Conservation (phyloP, 306 rosid genomes). For the Cajanus cajan region DNA sequence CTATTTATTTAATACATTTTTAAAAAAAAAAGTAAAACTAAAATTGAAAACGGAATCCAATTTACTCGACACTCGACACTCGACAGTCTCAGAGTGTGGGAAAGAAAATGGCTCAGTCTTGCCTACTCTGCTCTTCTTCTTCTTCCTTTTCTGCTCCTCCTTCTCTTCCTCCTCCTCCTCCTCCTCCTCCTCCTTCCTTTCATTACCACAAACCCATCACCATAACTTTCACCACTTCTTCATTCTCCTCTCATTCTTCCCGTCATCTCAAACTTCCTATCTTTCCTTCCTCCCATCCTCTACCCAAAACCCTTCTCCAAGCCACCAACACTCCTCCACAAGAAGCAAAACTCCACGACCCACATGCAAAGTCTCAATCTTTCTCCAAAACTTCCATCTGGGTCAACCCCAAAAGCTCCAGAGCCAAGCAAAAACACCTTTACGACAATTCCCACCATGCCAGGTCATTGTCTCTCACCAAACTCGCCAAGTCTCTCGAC, state of each 20-base stretch:
- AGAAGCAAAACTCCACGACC: constrained; percentile 14
- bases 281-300: constrained; percentile 22
- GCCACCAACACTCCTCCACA: neutral
- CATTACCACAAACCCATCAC: constrained; percentile 36
- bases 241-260: neutral
- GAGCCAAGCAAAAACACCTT: constrained; percentile 46
- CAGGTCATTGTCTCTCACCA: constrained; percentile 48
- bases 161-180: neutral
- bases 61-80: neutral
- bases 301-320: constrained; percentile 37
- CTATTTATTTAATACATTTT: too few relatives aligned
- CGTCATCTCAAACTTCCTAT: constrained; percentile 16
- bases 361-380: constrained; percentile 43
- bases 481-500: constrained; percentile 57
- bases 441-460: constrained; percentile 42
- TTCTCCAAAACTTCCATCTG: constrained; percentile 50
- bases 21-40: too few relatives aligned
- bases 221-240: constrained; percentile 22
- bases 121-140: constrained; percentile 47
- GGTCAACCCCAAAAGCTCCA: constrained; percentile 82
- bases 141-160: too few relatives aligned
- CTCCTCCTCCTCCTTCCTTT: constrained; percentile 24
- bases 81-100: neutral
- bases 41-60: too few relatives aligned
- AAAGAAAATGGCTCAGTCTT: constrained; percentile 34